These are phyloP conservation scores for Linum tenue DNA, from an alignment of 345 rosid genomes.

Conservation along the genomic window DNA sequence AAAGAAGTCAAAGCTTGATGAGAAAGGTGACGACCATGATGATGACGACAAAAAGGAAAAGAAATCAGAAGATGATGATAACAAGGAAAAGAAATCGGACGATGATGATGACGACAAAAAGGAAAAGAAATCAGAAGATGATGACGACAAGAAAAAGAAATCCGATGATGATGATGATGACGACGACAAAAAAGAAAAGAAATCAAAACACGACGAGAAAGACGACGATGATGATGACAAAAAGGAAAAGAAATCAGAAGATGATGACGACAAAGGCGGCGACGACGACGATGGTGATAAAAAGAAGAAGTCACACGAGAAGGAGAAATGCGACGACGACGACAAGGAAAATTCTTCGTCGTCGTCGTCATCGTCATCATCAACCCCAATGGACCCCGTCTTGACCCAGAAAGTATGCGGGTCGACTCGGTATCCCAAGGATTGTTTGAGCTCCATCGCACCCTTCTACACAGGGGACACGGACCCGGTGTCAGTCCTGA, in stretches of 20 bases:
- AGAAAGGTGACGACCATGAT: background rate
- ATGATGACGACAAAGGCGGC: background rate
- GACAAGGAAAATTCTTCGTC: background rate
- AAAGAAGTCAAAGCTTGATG: too few species aligned
- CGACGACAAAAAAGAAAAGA: background rate
- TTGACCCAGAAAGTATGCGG: background rate
- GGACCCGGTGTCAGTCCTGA: background rate
- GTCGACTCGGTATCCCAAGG: background rate
- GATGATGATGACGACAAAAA: background rate
- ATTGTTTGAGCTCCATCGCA: background rate
- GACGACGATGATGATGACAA: background rate
- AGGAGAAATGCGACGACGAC: background rate
- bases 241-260: background rate
- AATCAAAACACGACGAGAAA: background rate
- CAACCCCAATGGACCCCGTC: background rate
- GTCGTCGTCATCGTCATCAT: background rate
- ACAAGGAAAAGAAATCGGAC: background rate
- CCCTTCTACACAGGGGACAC: background rate
- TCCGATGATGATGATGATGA: background rate
- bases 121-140: background rate
- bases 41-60: background rate
- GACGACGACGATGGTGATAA: background rate
- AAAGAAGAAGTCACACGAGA: background rate
- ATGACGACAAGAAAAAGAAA: background rate
- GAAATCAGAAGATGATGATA: background rate